A percentile compares a stretch with the other conserved stretches of the same genome.
phyloP scores from a whole-genome alignment of 371 early-diverging fungal genomes.

The Mucor sp. region DNA sequence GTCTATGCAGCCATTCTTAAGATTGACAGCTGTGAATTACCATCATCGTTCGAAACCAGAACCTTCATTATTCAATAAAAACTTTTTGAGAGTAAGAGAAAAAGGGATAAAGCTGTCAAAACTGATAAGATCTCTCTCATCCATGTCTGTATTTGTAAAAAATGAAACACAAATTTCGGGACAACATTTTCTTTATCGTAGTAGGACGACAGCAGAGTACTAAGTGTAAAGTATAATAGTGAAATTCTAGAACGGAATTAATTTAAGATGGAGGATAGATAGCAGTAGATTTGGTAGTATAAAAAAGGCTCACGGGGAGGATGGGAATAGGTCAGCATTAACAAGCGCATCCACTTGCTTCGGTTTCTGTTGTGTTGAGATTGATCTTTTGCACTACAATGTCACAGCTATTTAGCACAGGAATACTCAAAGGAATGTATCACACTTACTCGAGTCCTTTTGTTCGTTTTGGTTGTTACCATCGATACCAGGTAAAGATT shows the following conservation, averaged over 20 bases:
- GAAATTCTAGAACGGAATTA: not conserved
- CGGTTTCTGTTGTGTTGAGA: conserved; percentile 25
- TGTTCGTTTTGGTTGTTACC: conserved; percentile 38
- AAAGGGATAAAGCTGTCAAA: not conserved
- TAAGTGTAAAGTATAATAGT: not conserved
- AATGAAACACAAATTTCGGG: conserved; percentile 6
- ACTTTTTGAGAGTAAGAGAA: not conserved
- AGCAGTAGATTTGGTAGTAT: not conserved
- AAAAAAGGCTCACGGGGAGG: too few relatives aligned
- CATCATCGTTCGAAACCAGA: conserved; percentile 43
- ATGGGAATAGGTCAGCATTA: conserved; percentile 11
- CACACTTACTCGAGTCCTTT: conserved; percentile 30
- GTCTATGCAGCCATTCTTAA: not conserved
- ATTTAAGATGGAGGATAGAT: not conserved
- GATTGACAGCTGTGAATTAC: conserved; percentile 8
- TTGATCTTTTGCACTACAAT: conserved; percentile 37
- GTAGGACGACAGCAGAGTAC: not conserved
- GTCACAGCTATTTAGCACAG: not conserved
- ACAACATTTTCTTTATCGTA: not conserved
- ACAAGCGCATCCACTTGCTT: conserved; percentile 34
- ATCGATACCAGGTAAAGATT: conserved; percentile 89
- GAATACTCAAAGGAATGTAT: not conserved
- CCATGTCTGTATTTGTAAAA: not conserved
- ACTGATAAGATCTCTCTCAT: not conserved
- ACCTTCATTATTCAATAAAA: conserved; percentile 20